Conservation (phyloP, 106 monocot species). For the Vanilla planifolia region DNA sequence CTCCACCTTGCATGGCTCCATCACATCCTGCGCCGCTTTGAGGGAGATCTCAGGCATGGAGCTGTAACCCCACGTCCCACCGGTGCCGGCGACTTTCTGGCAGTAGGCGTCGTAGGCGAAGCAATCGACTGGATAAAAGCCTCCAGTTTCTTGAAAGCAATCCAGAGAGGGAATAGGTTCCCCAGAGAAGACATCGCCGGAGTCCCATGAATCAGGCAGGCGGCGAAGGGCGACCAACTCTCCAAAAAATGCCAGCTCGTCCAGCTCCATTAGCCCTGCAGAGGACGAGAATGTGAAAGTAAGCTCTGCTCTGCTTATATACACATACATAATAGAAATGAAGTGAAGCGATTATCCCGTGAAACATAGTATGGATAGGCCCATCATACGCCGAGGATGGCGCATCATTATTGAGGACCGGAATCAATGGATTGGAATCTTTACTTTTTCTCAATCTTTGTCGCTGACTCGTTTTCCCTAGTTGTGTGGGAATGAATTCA, state of each 20-base stretch:
- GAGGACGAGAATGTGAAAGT: neutral
- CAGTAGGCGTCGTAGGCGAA: slow-evolving; percentile 27
- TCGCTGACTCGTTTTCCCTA: too few species aligned
- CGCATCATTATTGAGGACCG: too few species aligned
- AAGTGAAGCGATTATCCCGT: too few species aligned
- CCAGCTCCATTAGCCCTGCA: slow-evolving; percentile 90
- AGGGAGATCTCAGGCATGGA: neutral
- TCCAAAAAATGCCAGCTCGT: slow-evolving; percentile 82
- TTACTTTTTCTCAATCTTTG: too few species aligned
- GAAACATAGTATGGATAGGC: too few species aligned
- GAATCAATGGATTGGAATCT: too few species aligned
- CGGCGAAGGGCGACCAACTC: slow-evolving; percentile 54
- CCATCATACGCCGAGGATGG: too few species aligned
- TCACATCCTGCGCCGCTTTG: neutral
- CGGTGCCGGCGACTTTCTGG: slow-evolving; percentile 3
- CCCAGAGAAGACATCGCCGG: neutral
- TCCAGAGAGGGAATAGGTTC: slow-evolving; percentile 13
- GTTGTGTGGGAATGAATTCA: too few species aligned
- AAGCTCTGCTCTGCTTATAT: neutral
- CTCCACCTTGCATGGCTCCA: slow-evolving; percentile 37
- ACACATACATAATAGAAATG: too few species aligned
- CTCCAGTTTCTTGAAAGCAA: neutral
- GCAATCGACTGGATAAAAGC: slow-evolving; percentile 18
- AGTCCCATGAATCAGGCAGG: slow-evolving; percentile 22
- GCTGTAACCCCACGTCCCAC: neutral